These are phyloP conservation scores for Lichtheimia hyalospora DNA, from an alignment of 371 early-diverging fungal genomes.

Conservation along the genomic window DNA sequence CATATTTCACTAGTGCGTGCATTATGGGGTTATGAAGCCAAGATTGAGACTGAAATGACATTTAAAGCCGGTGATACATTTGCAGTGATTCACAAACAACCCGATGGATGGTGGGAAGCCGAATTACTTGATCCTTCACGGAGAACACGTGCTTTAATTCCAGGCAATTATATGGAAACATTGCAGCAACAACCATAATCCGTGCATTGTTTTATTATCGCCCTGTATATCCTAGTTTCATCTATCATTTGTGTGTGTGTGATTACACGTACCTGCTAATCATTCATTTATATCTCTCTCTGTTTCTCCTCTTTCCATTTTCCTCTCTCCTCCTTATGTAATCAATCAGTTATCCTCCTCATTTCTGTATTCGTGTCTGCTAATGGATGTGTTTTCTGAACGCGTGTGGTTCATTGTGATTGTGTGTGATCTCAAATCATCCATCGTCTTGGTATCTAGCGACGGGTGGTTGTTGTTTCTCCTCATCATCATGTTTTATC, in stretches of 20 bases:
- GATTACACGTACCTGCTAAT: too few relatives aligned
- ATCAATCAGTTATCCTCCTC: not conserved
- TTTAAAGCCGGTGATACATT: slow-evolving; percentile 39
- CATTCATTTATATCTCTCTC: slow-evolving; percentile 2
- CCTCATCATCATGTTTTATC: not conserved
- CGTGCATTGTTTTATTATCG: too few relatives aligned
- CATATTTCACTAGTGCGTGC: slow-evolving; percentile 13
- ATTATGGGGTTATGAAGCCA: slow-evolving; percentile 35
- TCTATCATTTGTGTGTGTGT: too few relatives aligned
- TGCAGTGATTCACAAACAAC: slow-evolving; percentile 41
- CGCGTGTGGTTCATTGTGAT: not conserved
- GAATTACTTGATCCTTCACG: slow-evolving; percentile 25
- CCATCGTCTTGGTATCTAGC: too few relatives aligned
- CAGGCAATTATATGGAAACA: slow-evolving; percentile 46
- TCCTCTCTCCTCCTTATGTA: slow-evolving; percentile 4
- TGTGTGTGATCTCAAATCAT: too few relatives aligned
- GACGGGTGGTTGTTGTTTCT: not conserved
- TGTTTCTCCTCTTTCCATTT: slow-evolving; percentile 2
- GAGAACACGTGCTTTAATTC: slow-evolving; percentile 40
- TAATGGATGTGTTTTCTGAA: not conserved
- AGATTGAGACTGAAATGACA: slow-evolving; percentile 45
- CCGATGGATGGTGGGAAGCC: slow-evolving; percentile 56
- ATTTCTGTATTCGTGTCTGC: not conserved
- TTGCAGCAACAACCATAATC: not conserved
- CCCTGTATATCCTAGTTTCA: too few relatives aligned